Percentiles rank a stretch among this genome's conserved stretches.
phyloP scores from a whole-genome alignment of 1,284 basidiomycete species.

The Heimioporus retisporus region DNA sequence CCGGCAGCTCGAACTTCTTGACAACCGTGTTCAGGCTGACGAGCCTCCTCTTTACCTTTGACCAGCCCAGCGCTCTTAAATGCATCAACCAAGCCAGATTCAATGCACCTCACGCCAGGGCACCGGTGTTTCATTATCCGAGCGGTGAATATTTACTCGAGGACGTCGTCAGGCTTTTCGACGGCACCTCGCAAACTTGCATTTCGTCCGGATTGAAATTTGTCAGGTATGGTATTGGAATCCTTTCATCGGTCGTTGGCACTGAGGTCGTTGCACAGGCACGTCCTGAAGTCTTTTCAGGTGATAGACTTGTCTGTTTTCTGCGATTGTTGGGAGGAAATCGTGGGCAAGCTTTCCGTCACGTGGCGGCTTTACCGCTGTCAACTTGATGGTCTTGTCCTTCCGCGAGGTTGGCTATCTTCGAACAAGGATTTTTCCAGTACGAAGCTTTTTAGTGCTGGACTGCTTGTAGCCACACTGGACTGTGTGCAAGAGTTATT shows the following conservation, averaged over 20 bases:
- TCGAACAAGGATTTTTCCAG: conserved; percentile 31
- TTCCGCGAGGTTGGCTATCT: conserved; percentile 61
- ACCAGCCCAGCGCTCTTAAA: conserved; percentile 31
- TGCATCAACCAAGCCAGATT: conserved; percentile 31
- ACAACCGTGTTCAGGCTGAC: conserved; percentile 44
- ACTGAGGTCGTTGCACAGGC: conserved; percentile 43
- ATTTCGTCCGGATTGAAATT: conserved; percentile 43
- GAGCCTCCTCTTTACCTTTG: conserved; percentile 42
- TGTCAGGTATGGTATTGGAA: conserved; percentile 26
- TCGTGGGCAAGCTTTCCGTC: conserved; percentile 51
- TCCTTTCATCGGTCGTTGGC: not conserved
- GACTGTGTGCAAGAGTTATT: conserved; percentile 24
- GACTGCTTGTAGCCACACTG: conserved; percentile 19
- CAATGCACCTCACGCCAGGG: not conserved
- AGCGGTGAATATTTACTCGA: conserved; percentile 46
- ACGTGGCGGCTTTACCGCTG: conserved; percentile 33
- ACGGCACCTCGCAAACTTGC: conserved; percentile 21
- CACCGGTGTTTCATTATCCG: conserved; percentile 18
- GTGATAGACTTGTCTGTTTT: conserved; percentile 54
- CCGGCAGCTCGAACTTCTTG: conserved; percentile 33
- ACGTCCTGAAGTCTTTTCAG: conserved; percentile 47
- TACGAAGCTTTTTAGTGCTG: conserved; percentile 27
- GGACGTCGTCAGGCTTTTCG: conserved; percentile 43
- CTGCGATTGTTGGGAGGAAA: conserved; percentile 57
- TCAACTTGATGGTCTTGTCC: conserved; percentile 52